Percentiles rank a stretch among this genome's conserved stretches.
Conservation (phyloP, 108 stramenopile genomes). For the Conticribra weissflogii region DNA sequence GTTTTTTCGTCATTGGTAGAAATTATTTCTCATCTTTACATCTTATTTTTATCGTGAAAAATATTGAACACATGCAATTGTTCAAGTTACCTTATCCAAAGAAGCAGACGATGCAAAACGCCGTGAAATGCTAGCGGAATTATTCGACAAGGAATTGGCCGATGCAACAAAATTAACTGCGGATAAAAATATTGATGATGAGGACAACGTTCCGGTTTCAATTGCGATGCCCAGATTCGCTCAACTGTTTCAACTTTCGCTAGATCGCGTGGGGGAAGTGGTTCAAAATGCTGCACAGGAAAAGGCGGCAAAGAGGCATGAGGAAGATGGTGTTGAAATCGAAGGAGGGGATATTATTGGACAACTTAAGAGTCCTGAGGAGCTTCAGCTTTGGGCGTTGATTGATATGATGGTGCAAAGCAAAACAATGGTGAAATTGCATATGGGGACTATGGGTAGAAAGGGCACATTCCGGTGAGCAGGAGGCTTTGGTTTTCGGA, state of each 20-base stretch:
- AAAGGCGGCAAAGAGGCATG: slow-evolving; percentile 29
- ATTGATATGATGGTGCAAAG: slow-evolving; percentile 89
- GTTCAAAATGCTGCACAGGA: slow-evolving; percentile 64
- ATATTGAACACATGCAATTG: not conserved
- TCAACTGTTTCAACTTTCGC: slow-evolving; percentile 45
- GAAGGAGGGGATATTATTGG: slow-evolving; percentile 1
- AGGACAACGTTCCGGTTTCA: not conserved
- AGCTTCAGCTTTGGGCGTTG: slow-evolving; percentile 78
- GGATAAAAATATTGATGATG: not conserved
- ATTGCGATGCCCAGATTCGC: slow-evolving; percentile 44
- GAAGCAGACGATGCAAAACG: slow-evolving; percentile 66
- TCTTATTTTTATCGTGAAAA: not conserved
- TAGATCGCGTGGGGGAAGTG: slow-evolving; percentile 58
- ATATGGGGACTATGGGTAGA: slow-evolving; percentile 63
- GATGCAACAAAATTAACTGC: too few relatives aligned
- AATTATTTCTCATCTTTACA: not conserved
- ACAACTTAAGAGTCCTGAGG: slow-evolving; percentile 45
- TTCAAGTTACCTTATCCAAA: slow-evolving; percentile 49
- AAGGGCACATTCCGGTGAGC: slow-evolving; percentile 58
- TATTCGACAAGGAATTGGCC: slow-evolving; percentile 63
- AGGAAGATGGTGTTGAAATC: slow-evolving; percentile 10
- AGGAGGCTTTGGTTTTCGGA: not conserved
- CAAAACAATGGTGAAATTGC: slow-evolving; percentile 77
- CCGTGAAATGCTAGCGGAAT: slow-evolving; percentile 37
- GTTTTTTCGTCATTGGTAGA: not conserved